Evolutionary conservation across 2,329 filamentous ascomycete genomes (phyloP), one percentile per base, ranked within the genome.

Genomic region (Alternaria infectoria): DNA sequence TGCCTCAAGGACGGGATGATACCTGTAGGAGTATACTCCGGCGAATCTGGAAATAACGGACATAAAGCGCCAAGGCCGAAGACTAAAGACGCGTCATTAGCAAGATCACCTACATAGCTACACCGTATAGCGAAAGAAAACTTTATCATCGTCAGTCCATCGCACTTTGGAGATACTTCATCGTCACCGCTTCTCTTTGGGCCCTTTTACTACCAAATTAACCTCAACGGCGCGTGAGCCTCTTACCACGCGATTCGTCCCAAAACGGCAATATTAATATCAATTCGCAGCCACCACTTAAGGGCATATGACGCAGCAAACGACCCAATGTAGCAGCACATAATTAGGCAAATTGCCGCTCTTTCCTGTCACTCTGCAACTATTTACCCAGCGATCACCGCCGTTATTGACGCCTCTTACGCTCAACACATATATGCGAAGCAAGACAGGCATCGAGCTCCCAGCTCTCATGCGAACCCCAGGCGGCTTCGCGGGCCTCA

Each of bases 401-500:
- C 49, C 28, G 30, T 19, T 49, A 57, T 30, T 17, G 7, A 30
- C 43, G 12, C 30, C 28, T 47, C 54, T 49, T 30, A 50, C 25
- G 28, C 59, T 61, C 54, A 26, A 58, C 54, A 52, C 54, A 58
- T 52, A 49, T 30, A 58, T 21, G 55, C 12, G 17, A 21, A 32
- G 30, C 7, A 54, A 19, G 28, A 40, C 57, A 61, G 50, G 61
- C 64, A 58, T 58, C 46, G 17, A 45, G 52, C 28, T 54, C 32
- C 54, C 46, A 59, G 45, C n/a, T 49, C 30, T 57, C 58, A 65
- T 62, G 54, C 58, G 36, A 47, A 57, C 55, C 36, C 55, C 49
- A 43, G 50, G 61, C 46, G 56, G 61, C 57, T 51, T 60, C 54
- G 44, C 59, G 54, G 55, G 45, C 61, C 57, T 57, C 57, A 54